Base-by-base conservation (phyloP, 371 early-diverging fungal species). In the Mucor irregularis region DNA sequence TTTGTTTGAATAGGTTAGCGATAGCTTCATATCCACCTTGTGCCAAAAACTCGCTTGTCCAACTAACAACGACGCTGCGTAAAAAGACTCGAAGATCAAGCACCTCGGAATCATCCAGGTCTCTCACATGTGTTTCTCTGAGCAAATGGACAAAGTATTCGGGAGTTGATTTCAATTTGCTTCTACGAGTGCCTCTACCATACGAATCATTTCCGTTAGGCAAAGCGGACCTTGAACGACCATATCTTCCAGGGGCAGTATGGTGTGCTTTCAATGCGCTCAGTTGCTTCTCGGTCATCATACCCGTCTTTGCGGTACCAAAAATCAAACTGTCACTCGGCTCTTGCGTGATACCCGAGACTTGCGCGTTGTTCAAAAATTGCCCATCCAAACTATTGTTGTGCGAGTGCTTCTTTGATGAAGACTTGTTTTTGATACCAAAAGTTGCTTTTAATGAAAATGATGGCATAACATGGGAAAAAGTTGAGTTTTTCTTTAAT, bases 1-100 rank as follows among this genome's bases (percentile, higher is more conserved):
- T 71, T 34, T 76, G 73, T 17, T 68, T 68, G 11, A 79, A 68
- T 2, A 71, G 39, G 17, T 72, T 57, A 0, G 72, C 62, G 22
- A 79, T 58, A 3, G 70, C 67, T 21, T 70, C 72, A 54, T 76
- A 79, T 0, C 79, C 79, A 16, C 76, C 79, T 30, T 58, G 35
- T 2, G 58, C 51, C n/a, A 79, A 56, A 39, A 79, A 79, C 43
- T 71, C 74, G 14, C 72, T 74, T 17, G 79, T 79, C 79, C 79
- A 79, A 49, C 78, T 73, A 42, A 64, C 76, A 2, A 71, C 70
- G 2, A 71, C 76, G 43, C 62, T 79, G 14, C 79, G 63, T 13
- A 79, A 49, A 46, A 68, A 74, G 0, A 79, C 74, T 4, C 74
- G 66, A 14, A 79, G 49, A 52, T 74, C 71, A 19, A 66, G 53